Evolutionary conservation across 2,329 filamentous ascomycete species (phyloP), one percentile per base, ranked within the genome.

Genomic region (Aspergillus ruber): DNA sequence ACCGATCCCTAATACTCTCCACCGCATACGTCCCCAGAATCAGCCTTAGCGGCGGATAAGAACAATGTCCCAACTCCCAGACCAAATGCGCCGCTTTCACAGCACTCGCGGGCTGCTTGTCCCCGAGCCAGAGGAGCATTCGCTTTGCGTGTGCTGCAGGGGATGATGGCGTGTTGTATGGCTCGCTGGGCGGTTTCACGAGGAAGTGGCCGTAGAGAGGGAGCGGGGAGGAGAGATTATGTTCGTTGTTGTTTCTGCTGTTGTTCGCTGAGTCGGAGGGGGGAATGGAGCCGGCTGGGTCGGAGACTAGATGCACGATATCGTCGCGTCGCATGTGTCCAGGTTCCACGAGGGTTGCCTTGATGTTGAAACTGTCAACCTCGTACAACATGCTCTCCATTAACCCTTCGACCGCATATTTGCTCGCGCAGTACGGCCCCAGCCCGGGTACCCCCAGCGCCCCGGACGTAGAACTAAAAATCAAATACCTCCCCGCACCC

Each of bases 301-400:
- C 55, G 4, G 65, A 64, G n/a, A 66, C 56, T 8, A 67, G 46
- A 45, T 66, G 63, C 2, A 52, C 58, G 3, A 63, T 56, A 51
- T 97, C 90, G 66, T 97, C 91, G 5, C 90, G 80, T 5, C 90
- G 79, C 53, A 96, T 86, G 55, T 96, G 80, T 0, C 90, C 90
- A 1, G 91, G 90, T 61, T 96, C 89, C 0, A 97, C 90, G 5
- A 98, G 78, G 2, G 91, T 96, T 0, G 88, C 88, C 68, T 94
- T 95, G 67, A 97, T 86, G 63, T 93, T 91, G 70, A 95, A 96
- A 0, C 77, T 74, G 54, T 96, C 90, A 33, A 95, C 85, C 66
- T 98, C 93, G 69, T 97, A 97, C 13, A 96, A 78, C 87, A 98
- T 91, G 13, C 88, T 90, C 69, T 98, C 93, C 57, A 97, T 90